Evolutionary conservation across 768 basidiomycete genomes (phyloP), one percentile per base, ranked within the genome.

Genomic region (Boletus reticuloceps): DNA sequence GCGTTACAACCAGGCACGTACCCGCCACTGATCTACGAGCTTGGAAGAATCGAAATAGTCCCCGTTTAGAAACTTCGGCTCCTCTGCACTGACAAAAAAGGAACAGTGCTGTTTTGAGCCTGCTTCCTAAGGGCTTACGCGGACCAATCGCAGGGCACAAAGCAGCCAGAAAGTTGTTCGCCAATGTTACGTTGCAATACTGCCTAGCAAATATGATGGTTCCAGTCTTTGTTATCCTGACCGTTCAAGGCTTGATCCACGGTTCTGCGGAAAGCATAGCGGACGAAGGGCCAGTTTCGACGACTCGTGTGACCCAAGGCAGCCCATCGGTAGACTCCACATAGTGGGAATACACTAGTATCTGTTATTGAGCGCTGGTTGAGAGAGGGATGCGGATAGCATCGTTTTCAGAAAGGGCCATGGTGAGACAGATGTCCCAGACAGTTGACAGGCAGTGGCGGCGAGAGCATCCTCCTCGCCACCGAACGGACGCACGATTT

Each of bases 1-100:
- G 20, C 36, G 19, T 45, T 19, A 34, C 48, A 43, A 20, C 5
- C 32, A 50, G 25, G 29, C 17, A 74, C 86, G 64, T 58, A 91
- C 92, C 75, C 83, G 27, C 1, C 27, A 27, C 27, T 25, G 25
- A 27, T 27, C 8, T 27, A 27, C 9, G 29, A 29, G 9, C 29
- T 22, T 9, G 29, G 8, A 29, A 9, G 29, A 29, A 9, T 29
- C 27, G 9, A 27, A 27, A 27, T 27, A 27, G 27, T 9, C 27
- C 27, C 29, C 29, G 8, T 29, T 27, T 29, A 29, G 7, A 29
- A 29, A 29, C 8, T 29, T 29, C 29, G 8, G 29, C 29, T 29
- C 9, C 29, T 29, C 29, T 29, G 9, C 29, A 9, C 9, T 29
- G 8, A 29, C 29, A 2, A 29, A 29, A 9, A 8, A 27, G 27